Conservation (phyloP, 805 yeast species). For the Lachancea cidri region DNA sequence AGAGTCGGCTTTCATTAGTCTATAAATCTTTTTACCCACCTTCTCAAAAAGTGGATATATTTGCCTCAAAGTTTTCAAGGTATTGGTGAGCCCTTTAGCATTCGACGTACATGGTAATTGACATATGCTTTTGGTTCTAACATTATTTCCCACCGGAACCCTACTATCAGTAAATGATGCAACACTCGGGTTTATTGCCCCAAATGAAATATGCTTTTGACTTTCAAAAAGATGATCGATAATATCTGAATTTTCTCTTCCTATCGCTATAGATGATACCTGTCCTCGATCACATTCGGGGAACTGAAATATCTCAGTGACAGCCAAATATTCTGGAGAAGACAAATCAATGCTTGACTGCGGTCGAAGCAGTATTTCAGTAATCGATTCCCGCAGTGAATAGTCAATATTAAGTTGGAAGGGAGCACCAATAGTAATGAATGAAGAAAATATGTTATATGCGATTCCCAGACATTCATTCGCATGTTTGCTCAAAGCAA, state of each 20-base stretch:
- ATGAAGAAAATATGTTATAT: slow-evolving; percentile 60
- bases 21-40: slow-evolving; percentile 45
- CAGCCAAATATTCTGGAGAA: not conserved
- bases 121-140: too few species aligned
- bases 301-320: not conserved
- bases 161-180: too few species aligned
- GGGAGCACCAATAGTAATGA: slow-evolving; percentile 61
- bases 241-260: too few species aligned
- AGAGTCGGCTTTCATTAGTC: slow-evolving; percentile 68
- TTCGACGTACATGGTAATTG: too few species aligned
- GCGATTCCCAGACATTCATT: slow-evolving; percentile 56
- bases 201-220: too few species aligned
- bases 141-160: too few species aligned
- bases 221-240: too few species aligned
- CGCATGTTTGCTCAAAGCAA: slow-evolving; percentile 41
- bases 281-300: too few species aligned
- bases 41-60: slow-evolving; percentile 43
- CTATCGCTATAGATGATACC: too few species aligned
- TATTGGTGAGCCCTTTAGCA: slow-evolving; percentile 8
- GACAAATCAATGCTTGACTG: slow-evolving; percentile 22
- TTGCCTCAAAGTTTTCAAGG: slow-evolving; percentile 35
- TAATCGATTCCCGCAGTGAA: slow-evolving; percentile 40
- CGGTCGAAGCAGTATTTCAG: slow-evolving; percentile 37
- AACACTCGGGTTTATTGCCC: too few species aligned
- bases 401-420: slow-evolving; percentile 66